Evolutionary conservation across 2,329 filamentous ascomycete species (phyloP).

Genomic region (Metarhizium robertsii): DNA sequence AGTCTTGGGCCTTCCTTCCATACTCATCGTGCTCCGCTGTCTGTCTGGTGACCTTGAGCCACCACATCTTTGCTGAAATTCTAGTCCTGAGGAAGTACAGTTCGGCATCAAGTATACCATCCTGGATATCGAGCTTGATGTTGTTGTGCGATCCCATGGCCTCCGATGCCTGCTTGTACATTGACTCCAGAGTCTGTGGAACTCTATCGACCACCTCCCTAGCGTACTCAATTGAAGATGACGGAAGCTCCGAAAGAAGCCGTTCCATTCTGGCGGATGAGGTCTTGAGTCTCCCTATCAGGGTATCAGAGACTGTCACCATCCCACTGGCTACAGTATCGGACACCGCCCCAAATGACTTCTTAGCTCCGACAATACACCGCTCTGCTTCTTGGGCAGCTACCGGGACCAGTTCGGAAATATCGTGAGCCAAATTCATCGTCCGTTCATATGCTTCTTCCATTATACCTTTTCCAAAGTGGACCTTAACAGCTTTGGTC

Average conservation of each 20-base stretch:
- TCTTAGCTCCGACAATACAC: slow-evolving; percentile 24
- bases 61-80: slow-evolving; percentile 46
- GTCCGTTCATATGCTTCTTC: slow-evolving; percentile 35
- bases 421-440: slow-evolving; percentile 30
- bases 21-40: slow-evolving; percentile 37
- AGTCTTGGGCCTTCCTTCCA: slow-evolving; percentile 34
- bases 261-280: slow-evolving; percentile 14
- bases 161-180: slow-evolving; percentile 26
- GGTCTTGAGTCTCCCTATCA: slow-evolving; percentile 14
- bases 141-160: not conserved
- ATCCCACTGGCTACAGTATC: slow-evolving; percentile 15
- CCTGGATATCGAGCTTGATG: slow-evolving; percentile 1
- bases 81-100: slow-evolving; percentile 43
- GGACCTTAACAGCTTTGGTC: slow-evolving; percentile 50
- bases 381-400: slow-evolving; percentile 29
- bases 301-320: slow-evolving; percentile 18
- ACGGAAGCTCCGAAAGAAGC: slow-evolving; percentile 13
- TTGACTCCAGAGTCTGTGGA: slow-evolving; percentile 14
- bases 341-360: slow-evolving; percentile 22
- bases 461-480: slow-evolving; percentile 44
- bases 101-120: slow-evolving; percentile 12
- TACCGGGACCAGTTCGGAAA: slow-evolving; percentile 30
- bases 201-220: slow-evolving; percentile 11
- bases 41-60: slow-evolving; percentile 44
- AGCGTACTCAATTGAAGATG: slow-evolving; percentile 9